Evolutionary conservation across 2,329 filamentous ascomycete genomes (phyloP).

Genomic region (Periconia sp.): DNA sequence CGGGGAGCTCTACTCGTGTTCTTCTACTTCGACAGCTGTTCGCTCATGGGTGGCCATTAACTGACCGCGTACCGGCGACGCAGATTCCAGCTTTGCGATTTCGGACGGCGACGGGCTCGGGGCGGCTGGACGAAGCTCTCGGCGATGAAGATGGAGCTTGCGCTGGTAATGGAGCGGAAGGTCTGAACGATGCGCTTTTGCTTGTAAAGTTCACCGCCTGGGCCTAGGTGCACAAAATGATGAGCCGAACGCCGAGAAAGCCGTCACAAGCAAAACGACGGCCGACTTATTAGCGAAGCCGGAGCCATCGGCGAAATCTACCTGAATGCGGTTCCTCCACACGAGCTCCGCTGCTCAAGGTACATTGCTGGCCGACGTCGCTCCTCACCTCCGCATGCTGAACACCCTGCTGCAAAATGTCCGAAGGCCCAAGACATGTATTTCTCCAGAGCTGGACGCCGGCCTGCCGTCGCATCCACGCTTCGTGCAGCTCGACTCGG

Average conservation of each 20-base stretch:
- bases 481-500: no score
- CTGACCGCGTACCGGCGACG: constrained; percentile 40
- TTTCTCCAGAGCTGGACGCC: no score
- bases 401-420: background rate
- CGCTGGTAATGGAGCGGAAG: constrained; percentile 6
- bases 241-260: constrained; percentile 31
- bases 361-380: constrained; percentile 1
- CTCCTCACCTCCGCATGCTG: background rate
- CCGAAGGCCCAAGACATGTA: no score
- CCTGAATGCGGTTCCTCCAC: background rate
- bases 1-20: constrained; percentile 46
- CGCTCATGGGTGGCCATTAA: constrained; percentile 50
- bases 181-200: constrained; percentile 24
- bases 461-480: no score
- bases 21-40: constrained; percentile 46
- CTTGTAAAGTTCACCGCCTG: constrained; percentile 31
- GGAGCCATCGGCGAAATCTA: background rate
- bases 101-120: constrained; percentile 10
- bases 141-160: constrained; percentile 13
- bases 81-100: constrained; percentile 45
- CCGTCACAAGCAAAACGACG: constrained; percentile 1
- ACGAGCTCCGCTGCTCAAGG: background rate
- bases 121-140: constrained; percentile 9
- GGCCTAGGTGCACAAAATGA: constrained; percentile 22
- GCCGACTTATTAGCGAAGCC: background rate